These are phyloP conservation scores for Candida qinlingensis DNA, from an alignment of 805 yeast genomes.

Conservation along the genomic window DNA sequence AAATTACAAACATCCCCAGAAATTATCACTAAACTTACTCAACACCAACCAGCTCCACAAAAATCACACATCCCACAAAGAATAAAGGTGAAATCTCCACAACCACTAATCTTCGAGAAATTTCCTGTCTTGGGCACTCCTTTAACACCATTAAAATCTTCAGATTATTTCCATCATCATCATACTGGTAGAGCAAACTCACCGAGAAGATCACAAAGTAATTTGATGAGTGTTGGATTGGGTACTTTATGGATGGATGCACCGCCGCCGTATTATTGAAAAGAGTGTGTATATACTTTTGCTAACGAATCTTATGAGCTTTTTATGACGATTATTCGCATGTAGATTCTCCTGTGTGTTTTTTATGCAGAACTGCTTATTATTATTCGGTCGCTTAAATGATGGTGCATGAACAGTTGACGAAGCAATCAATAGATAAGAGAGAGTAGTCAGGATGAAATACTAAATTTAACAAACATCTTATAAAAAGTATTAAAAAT, in stretches of 20 bases:
- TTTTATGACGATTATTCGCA: no score
- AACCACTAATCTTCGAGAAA: constrained; percentile 16
- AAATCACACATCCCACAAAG: background rate
- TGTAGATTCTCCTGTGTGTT: no score
- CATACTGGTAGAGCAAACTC: constrained; percentile 11
- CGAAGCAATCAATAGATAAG: no score
- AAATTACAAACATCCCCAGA: background rate
- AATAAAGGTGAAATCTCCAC: background rate
- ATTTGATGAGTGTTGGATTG: constrained; percentile 18
- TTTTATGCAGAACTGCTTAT: no score
- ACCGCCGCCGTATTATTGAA: constrained; percentile 14
- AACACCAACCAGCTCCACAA: background rate
- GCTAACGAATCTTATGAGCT: background rate
- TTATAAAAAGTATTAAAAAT: no score
- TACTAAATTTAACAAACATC: no score
- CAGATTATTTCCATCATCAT: constrained; percentile 10
- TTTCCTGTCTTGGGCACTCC: constrained; percentile 11
- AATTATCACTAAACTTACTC: background rate
- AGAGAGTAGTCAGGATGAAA: no score
- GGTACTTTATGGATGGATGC: constrained; percentile 12
- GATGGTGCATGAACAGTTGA: no score
- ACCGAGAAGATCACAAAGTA: constrained; percentile 24
- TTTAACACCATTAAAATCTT: constrained; percentile 14
- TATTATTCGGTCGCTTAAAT: no score
- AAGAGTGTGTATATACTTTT: no score